phyloP scores from a whole-genome alignment of 1,284 basidiomycete genomes.

The Golubevia pallescens region DNA sequence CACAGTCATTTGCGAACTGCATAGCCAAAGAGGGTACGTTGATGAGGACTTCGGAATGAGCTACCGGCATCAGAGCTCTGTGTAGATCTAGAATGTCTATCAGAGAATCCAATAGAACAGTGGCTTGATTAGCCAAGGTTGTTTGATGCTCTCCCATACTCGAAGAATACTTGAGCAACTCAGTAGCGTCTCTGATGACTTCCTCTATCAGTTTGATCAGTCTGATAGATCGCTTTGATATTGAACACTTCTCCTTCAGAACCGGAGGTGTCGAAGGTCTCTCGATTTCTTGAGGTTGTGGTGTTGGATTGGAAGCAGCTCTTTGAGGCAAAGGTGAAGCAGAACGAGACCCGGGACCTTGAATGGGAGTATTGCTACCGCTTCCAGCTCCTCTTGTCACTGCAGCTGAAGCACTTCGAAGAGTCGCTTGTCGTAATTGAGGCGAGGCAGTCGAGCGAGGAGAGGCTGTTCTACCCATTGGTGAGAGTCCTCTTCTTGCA shows the following conservation, averaged over 20 bases:
- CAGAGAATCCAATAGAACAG: no score
- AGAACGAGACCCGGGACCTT: no score
- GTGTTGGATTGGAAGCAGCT: no score
- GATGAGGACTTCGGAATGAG: conserved; percentile 69
- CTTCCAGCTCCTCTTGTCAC: no score
- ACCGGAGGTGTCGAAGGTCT: not conserved
- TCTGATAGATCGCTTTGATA: conserved; percentile 11
- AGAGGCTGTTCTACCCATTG: no score
- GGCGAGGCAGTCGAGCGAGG: no score
- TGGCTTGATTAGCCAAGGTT: not conserved
- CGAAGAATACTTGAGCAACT: not conserved
- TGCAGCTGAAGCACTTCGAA: no score
- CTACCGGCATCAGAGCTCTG: conserved; percentile 79
- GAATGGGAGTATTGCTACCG: no score
- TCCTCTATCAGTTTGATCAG: conserved; percentile 6
- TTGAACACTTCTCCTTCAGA: conserved; percentile 8
- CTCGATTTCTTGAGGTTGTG: no score
- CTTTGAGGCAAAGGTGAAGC: no score
- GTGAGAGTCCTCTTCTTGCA: no score
- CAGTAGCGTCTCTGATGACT: conserved; percentile 1
- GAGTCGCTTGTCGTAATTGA: no score
- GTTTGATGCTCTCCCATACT: not conserved
- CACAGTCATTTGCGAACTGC: conserved; percentile 85
- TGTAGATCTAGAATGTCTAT: conserved; percentile 80
- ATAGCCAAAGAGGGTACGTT: conserved; percentile 73